A percentile compares a stretch with the other conserved stretches of the same genome.
Conservation (phyloP, 805 yeast genomes). For the Myxozyma mucilagina region DNA sequence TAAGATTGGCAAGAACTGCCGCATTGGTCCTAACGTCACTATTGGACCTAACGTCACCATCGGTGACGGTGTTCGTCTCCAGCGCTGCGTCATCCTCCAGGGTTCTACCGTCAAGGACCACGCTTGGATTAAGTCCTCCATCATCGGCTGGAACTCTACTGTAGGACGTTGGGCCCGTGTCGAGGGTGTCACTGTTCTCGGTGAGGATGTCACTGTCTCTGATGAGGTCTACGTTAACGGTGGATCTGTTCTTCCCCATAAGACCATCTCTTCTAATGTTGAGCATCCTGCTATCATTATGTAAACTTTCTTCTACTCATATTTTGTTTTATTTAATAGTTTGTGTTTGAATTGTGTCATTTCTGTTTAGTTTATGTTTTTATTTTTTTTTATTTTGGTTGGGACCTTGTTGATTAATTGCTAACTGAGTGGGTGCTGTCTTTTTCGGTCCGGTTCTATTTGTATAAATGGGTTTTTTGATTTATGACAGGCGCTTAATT, state of each 20-base stretch:
- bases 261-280: slow-evolving; percentile 91
- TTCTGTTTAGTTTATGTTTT: background rate
- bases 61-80: slow-evolving; percentile 98
- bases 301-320: slow-evolving; percentile 47
- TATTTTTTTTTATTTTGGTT: background rate
- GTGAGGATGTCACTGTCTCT: slow-evolving; percentile 98
- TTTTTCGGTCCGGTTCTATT: slow-evolving; percentile 1
- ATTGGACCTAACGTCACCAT: slow-evolving; percentile 94
- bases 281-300: slow-evolving; percentile 98
- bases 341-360: background rate
- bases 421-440: slow-evolving; percentile 3
- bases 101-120: slow-evolving; percentile 93
- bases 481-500: slow-evolving; percentile 9
- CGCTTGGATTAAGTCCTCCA: slow-evolving; percentile 96
- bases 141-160: slow-evolving; percentile 98
- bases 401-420: slow-evolving; percentile 4
- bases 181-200: slow-evolving; percentile 95
- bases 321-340: background rate
- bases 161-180: slow-evolving; percentile 99
- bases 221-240: slow-evolving; percentile 99
- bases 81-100: slow-evolving; percentile 88
- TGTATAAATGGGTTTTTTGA: slow-evolving; percentile 9
- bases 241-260: slow-evolving; percentile 98
- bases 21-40: slow-evolving; percentile 97
- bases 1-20: slow-evolving; percentile 85